Base-by-base conservation (phyloP, 352 stramenopile species). In the Phytophthora pseudosyringae region DNA sequence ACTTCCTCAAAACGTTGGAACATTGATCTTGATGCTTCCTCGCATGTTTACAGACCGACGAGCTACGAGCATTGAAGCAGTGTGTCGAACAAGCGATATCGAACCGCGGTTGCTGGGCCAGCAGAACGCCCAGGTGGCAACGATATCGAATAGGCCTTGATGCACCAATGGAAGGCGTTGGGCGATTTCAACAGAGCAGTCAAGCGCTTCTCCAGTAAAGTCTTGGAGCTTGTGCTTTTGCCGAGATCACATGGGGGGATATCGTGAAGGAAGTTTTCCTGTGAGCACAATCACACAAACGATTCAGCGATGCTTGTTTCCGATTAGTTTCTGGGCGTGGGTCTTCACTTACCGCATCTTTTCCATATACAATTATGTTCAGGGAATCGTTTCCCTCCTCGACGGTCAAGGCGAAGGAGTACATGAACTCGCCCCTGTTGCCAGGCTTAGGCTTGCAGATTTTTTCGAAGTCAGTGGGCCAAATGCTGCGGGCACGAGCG, bases 71-170 rank as follows among this genome's bases (percentile, higher is more conserved):
- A 72, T 44, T 79, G 67, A 41, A 93, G 59, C 33, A 83, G 25
- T 18, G 85, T 93, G 33, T 92, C 71, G 38, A 93, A 93, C 36
- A 93, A 63, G 2, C 80, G 82, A 62, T 86, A 92, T 41, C 85
- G 83, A 60, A 91, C 69, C 4, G 48, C 78, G 18, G 40, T 61
- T n/a, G 28, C 26, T 59, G 40, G 33, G 10, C 38, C 48, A 56
- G 13, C 16, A 52, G 49, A 41, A 11, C 13, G 21, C 21, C 25
- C 28, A 18, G 40, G 51, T 41, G 36, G 74, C 28, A 53, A 72
- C 11, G 48, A 64, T 40, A 59, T 73, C 18, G 31, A 74, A 59
- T 92, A 93, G 7, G 83, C 85, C 51, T 93, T 93, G 49, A 93
- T 71, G 15, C 85, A 93, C 50, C 78, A 92, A 43, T 92, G 81